These are phyloP conservation scores for Capsella rubella DNA, from an alignment of 441 rosid genomes.

Conservation along the genomic window DNA sequence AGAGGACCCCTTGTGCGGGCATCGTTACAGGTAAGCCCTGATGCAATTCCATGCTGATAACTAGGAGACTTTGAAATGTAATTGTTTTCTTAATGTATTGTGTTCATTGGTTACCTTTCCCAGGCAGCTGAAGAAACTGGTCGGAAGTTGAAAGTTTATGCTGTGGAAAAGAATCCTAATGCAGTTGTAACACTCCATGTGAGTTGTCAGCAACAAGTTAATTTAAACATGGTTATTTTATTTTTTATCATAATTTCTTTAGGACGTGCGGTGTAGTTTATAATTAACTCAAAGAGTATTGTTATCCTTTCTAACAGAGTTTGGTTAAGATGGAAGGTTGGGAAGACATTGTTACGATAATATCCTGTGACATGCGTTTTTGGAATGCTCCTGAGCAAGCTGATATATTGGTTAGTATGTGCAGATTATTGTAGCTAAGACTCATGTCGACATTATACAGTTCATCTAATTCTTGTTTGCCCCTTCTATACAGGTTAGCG, in stretches of 20 bases:
- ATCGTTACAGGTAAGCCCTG: conserved; percentile 79
- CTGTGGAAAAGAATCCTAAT: conserved; percentile 99
- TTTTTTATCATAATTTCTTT: conserved; percentile 8
- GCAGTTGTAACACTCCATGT: conserved; percentile 99
- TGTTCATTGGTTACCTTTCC: conserved; percentile 41
- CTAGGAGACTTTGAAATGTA: conserved; percentile 23
- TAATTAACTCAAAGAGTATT: background rate
- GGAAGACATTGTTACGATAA: conserved; percentile 85
- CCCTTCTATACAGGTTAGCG: conserved; percentile 79
- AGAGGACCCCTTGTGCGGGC: conserved; percentile 99
- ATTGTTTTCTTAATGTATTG: conserved; percentile 12
- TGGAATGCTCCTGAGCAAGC: conserved; percentile 98
- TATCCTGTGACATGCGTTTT: conserved; percentile 91
- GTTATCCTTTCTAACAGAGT: conserved; percentile 59
- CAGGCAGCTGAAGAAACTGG: conserved; percentile 99
- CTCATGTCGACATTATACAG: conserved; percentile 6
- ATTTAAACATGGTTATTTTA: background rate
- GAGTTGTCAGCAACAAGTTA: conserved; percentile 45
- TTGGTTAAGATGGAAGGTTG: conserved; percentile 94
- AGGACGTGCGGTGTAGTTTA: background rate
- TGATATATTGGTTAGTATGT: conserved; percentile 79
- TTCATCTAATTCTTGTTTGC: conserved; percentile 37
- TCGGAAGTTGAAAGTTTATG: conserved; percentile 83
- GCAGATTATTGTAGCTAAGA: conserved; percentile 16
- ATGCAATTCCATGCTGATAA: conserved; percentile 31